A percentile compares a stretch with the other conserved stretches of the same genome.
Conservation (phyloP, 352 stramenopile species). For the Lagenidium giganteum region DNA sequence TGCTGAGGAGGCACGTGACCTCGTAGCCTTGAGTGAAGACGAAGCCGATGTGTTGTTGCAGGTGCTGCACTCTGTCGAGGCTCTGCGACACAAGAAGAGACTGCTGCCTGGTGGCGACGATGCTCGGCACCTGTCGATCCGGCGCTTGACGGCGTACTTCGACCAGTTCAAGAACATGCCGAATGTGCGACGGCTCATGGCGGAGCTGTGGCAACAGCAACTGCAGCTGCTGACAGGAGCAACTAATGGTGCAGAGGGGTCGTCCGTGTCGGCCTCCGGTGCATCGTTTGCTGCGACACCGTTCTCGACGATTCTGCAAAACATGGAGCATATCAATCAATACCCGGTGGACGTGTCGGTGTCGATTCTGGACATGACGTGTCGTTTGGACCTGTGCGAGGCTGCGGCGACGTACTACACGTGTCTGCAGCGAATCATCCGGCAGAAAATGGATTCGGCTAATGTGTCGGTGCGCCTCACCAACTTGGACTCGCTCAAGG, state of each 20-base stretch:
- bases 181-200: constrained; percentile 32
- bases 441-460: constrained; percentile 65
- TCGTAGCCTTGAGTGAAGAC: constrained; percentile 44
- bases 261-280: too few species aligned
- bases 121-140: constrained; percentile 43
- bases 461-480: constrained; percentile 42
- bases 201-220: constrained; percentile 50
- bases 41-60: constrained; percentile 38
- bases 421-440: constrained; percentile 54
- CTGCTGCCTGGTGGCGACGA: constrained; percentile 35
- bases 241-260: too few species aligned
- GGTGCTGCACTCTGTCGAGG: constrained; percentile 50
- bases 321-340: constrained; percentile 52
- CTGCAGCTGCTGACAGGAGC: constrained; percentile 28
- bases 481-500: constrained; percentile 49
- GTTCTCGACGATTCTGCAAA: constrained; percentile 31
- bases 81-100: constrained; percentile 46
- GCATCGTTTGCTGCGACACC: too few species aligned
- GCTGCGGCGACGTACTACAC: constrained; percentile 48
- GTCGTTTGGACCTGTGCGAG: constrained; percentile 60
- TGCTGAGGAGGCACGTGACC: constrained; percentile 33
- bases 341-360: constrained; percentile 70
- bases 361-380: constrained; percentile 57
- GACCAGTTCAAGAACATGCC: constrained; percentile 45
- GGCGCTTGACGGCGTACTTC: constrained; percentile 62